These are phyloP conservation scores for Zygosaccharomyces pseudorouxii DNA, from an alignment of 805 yeast species.

Conservation along the genomic window DNA sequence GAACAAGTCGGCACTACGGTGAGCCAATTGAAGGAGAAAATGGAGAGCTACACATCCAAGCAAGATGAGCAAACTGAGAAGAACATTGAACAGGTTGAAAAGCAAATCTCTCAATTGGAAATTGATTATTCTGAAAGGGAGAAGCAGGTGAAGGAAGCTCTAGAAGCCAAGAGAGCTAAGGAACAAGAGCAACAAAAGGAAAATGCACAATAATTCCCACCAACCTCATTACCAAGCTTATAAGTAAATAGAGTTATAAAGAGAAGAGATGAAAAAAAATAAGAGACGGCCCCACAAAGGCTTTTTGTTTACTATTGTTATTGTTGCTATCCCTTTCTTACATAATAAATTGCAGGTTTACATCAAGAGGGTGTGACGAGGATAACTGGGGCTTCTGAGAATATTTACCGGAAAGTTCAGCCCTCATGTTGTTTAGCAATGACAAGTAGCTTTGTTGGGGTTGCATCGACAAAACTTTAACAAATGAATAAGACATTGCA, in stretches of 20 bases:
- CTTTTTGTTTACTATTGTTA: not conserved
- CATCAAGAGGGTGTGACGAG: slow-evolving; percentile 76
- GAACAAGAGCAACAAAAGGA: slow-evolving; percentile 29
- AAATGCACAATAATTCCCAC: slow-evolving; percentile 4
- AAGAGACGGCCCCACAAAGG: not conserved
- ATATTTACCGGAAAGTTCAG: slow-evolving; percentile 56
- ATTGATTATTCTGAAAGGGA: slow-evolving; percentile 47
- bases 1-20: slow-evolving; percentile 67
- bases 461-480: slow-evolving; percentile 54
- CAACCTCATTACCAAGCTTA: not conserved
- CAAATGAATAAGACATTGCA: slow-evolving; percentile 79
- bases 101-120: slow-evolving; percentile 65
- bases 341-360: slow-evolving; percentile 43
- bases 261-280: slow-evolving; percentile 1
- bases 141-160: slow-evolving; percentile 33
- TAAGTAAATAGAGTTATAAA: slow-evolving; percentile 1
- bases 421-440: slow-evolving; percentile 65
- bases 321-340: not conserved
- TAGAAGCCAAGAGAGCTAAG: slow-evolving; percentile 32
- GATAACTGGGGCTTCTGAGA: slow-evolving; percentile 81
- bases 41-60: slow-evolving; percentile 58
- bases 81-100: slow-evolving; percentile 71
- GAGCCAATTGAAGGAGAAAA: slow-evolving; percentile 65
- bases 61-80: slow-evolving; percentile 79
- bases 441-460: slow-evolving; percentile 67